Percentiles rank a stretch among this genome's conserved stretches.
phyloP scores from a whole-genome alignment of 768 basidiomycete genomes.

The Ramaria sp. region DNA sequence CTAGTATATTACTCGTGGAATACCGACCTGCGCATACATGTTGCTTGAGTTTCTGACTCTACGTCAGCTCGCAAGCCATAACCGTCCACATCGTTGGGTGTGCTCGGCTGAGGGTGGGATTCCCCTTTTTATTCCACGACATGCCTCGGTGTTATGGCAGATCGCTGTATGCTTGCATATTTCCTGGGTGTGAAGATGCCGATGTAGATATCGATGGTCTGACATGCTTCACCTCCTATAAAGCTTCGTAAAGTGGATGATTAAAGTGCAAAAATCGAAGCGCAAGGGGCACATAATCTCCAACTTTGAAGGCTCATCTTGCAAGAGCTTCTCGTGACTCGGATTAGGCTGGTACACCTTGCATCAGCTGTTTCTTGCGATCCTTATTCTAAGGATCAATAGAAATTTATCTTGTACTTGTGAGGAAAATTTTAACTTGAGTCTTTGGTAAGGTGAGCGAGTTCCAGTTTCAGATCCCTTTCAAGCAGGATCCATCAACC shows the following conservation, averaged over 20 bases:
- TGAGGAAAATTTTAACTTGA: background rate
- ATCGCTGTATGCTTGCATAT: background rate
- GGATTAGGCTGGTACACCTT: no score
- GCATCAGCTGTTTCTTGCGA: background rate
- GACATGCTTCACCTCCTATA: background rate
- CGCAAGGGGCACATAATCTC: constrained; percentile 34
- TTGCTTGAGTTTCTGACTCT: no score
- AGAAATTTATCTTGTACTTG: background rate
- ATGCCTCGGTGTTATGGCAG: background rate
- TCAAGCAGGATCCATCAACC: background rate
- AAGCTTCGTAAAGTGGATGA: background rate
- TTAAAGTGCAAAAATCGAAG: constrained; percentile 13
- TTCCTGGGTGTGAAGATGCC: background rate
- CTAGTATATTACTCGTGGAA: no score
- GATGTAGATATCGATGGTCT: background rate
- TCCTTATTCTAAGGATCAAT: background rate
- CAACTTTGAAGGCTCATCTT: background rate
- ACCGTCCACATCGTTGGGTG: background rate
- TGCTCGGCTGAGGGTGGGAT: no score
- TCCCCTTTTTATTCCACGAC: background rate
- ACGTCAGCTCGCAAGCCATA: no score
- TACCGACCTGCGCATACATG: no score
- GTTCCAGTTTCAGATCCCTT: background rate
- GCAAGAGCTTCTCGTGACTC: background rate
- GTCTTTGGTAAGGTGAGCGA: background rate